Conservation (phyloP, 1,284 basidiomycete genomes). For the Cryptococcus hybrid region DNA sequence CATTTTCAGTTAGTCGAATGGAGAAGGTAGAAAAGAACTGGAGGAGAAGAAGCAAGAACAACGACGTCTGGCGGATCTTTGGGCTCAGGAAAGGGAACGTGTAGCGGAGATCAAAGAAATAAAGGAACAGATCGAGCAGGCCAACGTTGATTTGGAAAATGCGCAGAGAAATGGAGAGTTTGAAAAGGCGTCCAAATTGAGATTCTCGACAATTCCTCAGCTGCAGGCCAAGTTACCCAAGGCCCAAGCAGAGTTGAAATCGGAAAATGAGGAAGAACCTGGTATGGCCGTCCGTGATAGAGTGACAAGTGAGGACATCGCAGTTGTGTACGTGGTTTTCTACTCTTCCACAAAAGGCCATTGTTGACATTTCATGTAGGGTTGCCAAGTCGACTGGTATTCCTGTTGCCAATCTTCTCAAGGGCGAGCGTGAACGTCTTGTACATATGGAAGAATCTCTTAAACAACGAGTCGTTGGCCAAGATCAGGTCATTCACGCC, state of each 20-base stretch:
- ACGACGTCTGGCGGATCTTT: slow-evolving; percentile 62
- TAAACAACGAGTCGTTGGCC: slow-evolving; percentile 75
- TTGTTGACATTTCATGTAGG: slow-evolving; percentile 10
- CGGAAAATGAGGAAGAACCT: slow-evolving; percentile 51
- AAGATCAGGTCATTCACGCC: slow-evolving; percentile 75
- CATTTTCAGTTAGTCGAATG: slow-evolving; percentile 71
- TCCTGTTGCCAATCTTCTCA: slow-evolving; percentile 81
- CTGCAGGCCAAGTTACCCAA: slow-evolving; percentile 70
- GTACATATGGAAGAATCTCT: slow-evolving; percentile 89
- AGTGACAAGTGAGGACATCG: slow-evolving; percentile 84
- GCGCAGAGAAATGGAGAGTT: slow-evolving; percentile 82
- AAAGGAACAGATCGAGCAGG: slow-evolving; percentile 72
- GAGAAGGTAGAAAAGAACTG: slow-evolving; percentile 66
- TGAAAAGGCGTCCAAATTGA: slow-evolving; percentile 73
- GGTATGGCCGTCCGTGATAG: slow-evolving; percentile 73
- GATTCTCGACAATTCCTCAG: slow-evolving; percentile 81
- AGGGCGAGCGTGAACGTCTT: slow-evolving; percentile 84
- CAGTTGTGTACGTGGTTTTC: slow-evolving; percentile 59
- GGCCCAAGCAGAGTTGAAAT: slow-evolving; percentile 58
- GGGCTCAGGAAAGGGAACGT: slow-evolving; percentile 73
- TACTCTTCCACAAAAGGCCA: background rate
- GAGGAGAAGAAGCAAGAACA: slow-evolving; percentile 62
- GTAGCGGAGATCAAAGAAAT: slow-evolving; percentile 73
- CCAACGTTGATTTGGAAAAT: slow-evolving; percentile 81
- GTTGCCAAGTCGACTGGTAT: slow-evolving; percentile 89